These are phyloP conservation scores for Saccharomyces eubayanus DNA, from an alignment of 805 yeast genomes.

Conservation along the genomic window DNA sequence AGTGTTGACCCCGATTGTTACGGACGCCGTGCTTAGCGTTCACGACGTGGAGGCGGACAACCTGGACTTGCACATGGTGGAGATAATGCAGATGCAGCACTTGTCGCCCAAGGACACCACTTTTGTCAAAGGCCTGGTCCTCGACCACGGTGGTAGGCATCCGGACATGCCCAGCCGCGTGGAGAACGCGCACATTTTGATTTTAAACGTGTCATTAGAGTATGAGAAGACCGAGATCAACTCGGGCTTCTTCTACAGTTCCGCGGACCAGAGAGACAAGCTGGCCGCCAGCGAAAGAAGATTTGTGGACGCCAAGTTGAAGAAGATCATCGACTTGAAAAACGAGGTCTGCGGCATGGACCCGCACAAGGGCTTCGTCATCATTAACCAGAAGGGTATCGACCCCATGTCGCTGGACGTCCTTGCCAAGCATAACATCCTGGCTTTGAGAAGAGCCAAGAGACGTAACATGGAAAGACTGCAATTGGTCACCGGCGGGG, in stretches of 20 bases:
- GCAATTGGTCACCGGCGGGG: slow-evolving; percentile 94
- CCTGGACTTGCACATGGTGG: slow-evolving; percentile 92
- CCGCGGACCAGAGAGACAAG: slow-evolving; percentile 93
- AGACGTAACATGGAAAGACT: slow-evolving; percentile 98
- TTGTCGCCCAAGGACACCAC: slow-evolving; percentile 76
- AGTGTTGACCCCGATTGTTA: slow-evolving; percentile 84
- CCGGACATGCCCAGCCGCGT: slow-evolving; percentile 96
- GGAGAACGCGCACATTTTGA: slow-evolving; percentile 74
- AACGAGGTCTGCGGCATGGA: slow-evolving; percentile 81
- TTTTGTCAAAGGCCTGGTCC: slow-evolving; percentile 79
- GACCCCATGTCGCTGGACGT: slow-evolving; percentile 97
- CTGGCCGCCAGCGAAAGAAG: slow-evolving; percentile 87
- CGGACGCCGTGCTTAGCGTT: slow-evolving; percentile 88
- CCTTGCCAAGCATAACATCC: slow-evolving; percentile 82
- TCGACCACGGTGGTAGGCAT: slow-evolving; percentile 98
- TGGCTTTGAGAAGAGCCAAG: slow-evolving; percentile 95
- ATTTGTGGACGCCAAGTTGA: slow-evolving; percentile 88
- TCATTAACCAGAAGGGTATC: slow-evolving; percentile 95
- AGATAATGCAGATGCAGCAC: slow-evolving; percentile 97
- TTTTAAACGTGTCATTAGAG: slow-evolving; percentile 87
- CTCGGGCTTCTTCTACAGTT: slow-evolving; percentile 87
- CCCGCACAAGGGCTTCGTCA: slow-evolving; percentile 72
- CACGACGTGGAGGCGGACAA: slow-evolving; percentile 39
- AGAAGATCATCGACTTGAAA: slow-evolving; percentile 85
- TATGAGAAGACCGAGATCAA: slow-evolving; percentile 97